phyloP scores from a whole-genome alignment of 192 early-diverging fungal species.

The Podila epigama region DNA sequence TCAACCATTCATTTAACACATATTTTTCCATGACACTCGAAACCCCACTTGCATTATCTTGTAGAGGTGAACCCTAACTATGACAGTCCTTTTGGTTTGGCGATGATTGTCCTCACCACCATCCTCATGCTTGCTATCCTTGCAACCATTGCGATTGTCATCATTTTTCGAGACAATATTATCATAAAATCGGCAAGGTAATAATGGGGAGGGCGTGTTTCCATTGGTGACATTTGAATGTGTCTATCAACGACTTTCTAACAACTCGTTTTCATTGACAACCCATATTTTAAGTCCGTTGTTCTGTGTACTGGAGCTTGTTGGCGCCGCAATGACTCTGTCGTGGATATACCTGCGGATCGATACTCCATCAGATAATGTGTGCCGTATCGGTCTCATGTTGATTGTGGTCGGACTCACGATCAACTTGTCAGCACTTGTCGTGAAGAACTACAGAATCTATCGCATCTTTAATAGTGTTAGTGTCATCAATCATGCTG shows the following conservation, averaged over 20 bases:
- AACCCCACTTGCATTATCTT: no score
- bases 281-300: neutral
- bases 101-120: constrained; percentile 7
- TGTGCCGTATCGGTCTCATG: constrained; percentile 19
- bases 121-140: constrained; percentile 2
- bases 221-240: neutral
- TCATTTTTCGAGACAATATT: constrained; percentile 21
- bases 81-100: neutral
- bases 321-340: constrained; percentile 15
- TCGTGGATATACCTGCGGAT: constrained; percentile 11
- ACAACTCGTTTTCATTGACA: neutral
- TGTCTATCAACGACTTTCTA: neutral
- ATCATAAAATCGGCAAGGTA: constrained; percentile 43
- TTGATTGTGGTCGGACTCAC: constrained; percentile 12
- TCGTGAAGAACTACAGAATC: constrained; percentile 28
- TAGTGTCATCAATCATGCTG: constrained; percentile 24
- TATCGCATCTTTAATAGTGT: constrained; percentile 28
- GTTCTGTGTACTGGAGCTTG: constrained; percentile 18
- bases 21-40: no score
- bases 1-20: no score
- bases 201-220: neutral
- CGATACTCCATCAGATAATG: neutral
- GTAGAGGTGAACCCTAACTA: constrained; percentile 12
- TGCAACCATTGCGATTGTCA: constrained; percentile 9
- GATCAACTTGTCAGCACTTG: constrained; percentile 29